Evolutionary conservation across 352 stramenopile genomes (phyloP).

Genomic region (Globisporangium okanoganense): DNA sequence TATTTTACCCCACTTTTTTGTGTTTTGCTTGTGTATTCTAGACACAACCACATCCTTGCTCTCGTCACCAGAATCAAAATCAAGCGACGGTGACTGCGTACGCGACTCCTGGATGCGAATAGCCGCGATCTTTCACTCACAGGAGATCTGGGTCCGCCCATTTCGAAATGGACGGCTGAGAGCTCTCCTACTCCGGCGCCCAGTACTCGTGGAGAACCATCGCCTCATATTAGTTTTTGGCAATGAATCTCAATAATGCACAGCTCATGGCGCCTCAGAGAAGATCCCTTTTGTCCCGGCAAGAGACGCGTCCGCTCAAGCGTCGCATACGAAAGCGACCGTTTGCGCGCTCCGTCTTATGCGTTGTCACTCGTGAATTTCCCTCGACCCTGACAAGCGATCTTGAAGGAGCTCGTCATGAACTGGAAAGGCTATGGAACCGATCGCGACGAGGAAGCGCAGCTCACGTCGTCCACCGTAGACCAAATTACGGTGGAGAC

Average conservation of each 20-base stretch:
- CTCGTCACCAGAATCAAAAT: background rate
- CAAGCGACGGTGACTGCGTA: too few relatives aligned
- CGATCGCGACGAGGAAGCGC: constrained; percentile 7
- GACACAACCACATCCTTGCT: background rate
- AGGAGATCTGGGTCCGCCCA: background rate
- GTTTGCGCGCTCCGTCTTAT: background rate
- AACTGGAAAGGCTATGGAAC: constrained; percentile 19
- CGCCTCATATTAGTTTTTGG: too few relatives aligned
- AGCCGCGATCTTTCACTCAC: background rate
- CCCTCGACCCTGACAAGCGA: background rate
- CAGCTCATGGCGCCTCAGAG: background rate
- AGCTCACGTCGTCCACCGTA: constrained; percentile 5
- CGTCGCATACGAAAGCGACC: background rate
- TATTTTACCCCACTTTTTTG: background rate
- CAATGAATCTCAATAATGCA: background rate
- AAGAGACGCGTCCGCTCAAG: background rate
- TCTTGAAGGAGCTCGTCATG: constrained; percentile 8
- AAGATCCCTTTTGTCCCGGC: background rate
- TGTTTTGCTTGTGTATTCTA: background rate
- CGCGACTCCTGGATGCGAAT: background rate
- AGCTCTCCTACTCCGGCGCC: background rate
- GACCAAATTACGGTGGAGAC: constrained; percentile 10
- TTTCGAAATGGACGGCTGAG: constrained; percentile 3
- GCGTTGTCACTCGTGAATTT: constrained; percentile 1
- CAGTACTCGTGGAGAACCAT: too few relatives aligned